A percentile compares a stretch with the other conserved stretches of the same genome.
These are phyloP conservation scores for Anethum foeniculum DNA, from an alignment of 140 eudicot species.

Conservation along the genomic window DNA sequence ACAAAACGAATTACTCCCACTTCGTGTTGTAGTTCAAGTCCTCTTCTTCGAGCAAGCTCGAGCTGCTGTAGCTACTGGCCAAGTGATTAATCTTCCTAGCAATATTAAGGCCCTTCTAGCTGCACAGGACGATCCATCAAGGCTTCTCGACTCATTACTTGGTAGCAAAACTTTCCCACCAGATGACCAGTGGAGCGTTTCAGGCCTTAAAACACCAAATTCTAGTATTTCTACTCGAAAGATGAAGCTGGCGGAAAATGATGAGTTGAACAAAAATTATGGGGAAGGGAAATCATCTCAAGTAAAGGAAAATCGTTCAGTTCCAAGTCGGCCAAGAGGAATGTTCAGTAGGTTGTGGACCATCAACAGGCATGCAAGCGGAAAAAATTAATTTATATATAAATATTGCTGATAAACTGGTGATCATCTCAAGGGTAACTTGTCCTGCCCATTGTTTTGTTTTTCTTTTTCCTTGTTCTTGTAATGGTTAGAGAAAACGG, in stretches of 20 bases:
- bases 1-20: slow-evolving; percentile 78
- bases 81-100: slow-evolving; percentile 43
- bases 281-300: slow-evolving; percentile 27
- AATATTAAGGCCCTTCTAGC: slow-evolving; percentile 61
- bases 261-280: slow-evolving; percentile 16
- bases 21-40: slow-evolving; percentile 81
- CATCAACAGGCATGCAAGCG: slow-evolving; percentile 26
- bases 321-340: slow-evolving; percentile 36
- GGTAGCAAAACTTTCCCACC: slow-evolving; percentile 11
- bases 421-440: background rate
- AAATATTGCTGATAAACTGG: background rate
- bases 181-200: slow-evolving; percentile 13
- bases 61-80: slow-evolving; percentile 48
- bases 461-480: slow-evolving; percentile 3
- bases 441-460: background rate
- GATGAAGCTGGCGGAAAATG: slow-evolving; percentile 37
- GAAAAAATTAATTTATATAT: slow-evolving; percentile 15
- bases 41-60: slow-evolving; percentile 87
- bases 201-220: slow-evolving; percentile 34
- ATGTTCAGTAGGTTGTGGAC: slow-evolving; percentile 57
- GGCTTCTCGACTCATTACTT: slow-evolving; percentile 27
- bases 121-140: slow-evolving; percentile 23
- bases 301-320: slow-evolving; percentile 25
- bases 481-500: slow-evolving; percentile 15
- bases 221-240: slow-evolving; percentile 38